These are phyloP conservation scores for Stellera chamaejasme DNA, from an alignment of 345 rosid genomes.

Conservation along the genomic window DNA sequence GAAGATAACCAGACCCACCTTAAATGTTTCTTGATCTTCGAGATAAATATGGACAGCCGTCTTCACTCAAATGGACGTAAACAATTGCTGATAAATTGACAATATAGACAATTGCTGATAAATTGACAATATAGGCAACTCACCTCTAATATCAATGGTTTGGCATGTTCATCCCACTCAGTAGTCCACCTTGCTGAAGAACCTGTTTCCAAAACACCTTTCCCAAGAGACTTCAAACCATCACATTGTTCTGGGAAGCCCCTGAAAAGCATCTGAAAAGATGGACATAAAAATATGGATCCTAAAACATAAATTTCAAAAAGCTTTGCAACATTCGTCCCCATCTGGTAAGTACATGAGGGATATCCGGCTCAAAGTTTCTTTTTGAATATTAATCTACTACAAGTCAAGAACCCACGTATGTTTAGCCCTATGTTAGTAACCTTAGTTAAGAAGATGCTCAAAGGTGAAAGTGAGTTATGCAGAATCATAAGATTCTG, in stretches of 20 bases:
- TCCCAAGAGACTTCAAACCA: constrained; percentile 46
- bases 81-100: not conserved
- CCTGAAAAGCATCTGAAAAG: constrained; percentile 64
- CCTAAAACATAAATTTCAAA: too few relatives aligned
- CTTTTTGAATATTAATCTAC: too few relatives aligned
- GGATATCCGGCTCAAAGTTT: too few relatives aligned
- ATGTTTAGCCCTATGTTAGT: too few relatives aligned
- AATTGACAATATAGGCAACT: constrained; percentile 2
- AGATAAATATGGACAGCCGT: not conserved
- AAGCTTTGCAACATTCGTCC: too few relatives aligned
- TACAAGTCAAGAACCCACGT: too few relatives aligned
- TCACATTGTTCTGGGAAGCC: constrained; percentile 71
- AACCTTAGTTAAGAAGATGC: too few relatives aligned
- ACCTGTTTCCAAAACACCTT: constrained; percentile 59
- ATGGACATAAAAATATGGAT: constrained; percentile 1
- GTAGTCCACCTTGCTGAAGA: constrained; percentile 72
- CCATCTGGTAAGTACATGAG: too few relatives aligned
- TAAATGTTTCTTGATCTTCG: too few relatives aligned
- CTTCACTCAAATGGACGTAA: not conserved
- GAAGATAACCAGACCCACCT: not conserved
- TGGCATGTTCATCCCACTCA: constrained; percentile 92
- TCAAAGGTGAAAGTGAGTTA: too few relatives aligned
- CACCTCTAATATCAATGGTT: constrained; percentile 58
- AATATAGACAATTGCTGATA: not conserved
- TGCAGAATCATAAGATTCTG: too few relatives aligned